Percentiles rank a stretch among this genome's conserved stretches.
These are phyloP conservation scores for Haplographium delicatum DNA, from an alignment of 495 filamentous ascomycete genomes.

Conservation along the genomic window DNA sequence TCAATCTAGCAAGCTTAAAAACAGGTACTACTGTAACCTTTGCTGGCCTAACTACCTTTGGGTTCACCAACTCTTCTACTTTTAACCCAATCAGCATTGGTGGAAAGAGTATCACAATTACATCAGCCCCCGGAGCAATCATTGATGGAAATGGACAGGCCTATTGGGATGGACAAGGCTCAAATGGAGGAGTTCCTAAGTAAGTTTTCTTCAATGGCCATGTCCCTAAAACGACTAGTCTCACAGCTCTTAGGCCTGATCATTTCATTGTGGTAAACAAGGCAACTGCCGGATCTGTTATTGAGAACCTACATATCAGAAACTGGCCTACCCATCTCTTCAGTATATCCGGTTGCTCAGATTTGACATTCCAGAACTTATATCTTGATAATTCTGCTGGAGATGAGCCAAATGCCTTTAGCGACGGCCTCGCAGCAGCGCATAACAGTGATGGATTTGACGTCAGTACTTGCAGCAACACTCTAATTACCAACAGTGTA, in stretches of 20 bases:
- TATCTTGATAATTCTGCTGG: conserved; percentile 40
- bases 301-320: conserved; percentile 36
- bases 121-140: conserved; percentile 31
- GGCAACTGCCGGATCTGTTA: conserved; percentile 29
- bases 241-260: conserved; percentile 30
- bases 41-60: conserved; percentile 36
- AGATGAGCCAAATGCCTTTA: conserved; percentile 34
- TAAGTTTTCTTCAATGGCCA: too few relatives aligned
- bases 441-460: conserved; percentile 43
- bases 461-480: conserved; percentile 30
- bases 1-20: conserved; percentile 34
- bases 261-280: conserved; percentile 43
- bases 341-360: conserved; percentile 27
- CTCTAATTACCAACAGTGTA: conserved; percentile 26
- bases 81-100: conserved; percentile 37
- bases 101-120: conserved; percentile 38
- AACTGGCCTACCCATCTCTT: conserved; percentile 42
- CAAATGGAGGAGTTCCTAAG: conserved; percentile 41
- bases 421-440: conserved; percentile 31
- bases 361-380: conserved; percentile 31
- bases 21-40: conserved; percentile 39
- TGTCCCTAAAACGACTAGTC: too few relatives aligned
- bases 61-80: conserved; percentile 29
- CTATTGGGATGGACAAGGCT: conserved; percentile 47
- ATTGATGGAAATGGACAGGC: conserved; percentile 42